Base-by-base conservation (phyloP, 2,329 filamentous ascomycete genomes). In the Emericellopsis cladophorae region DNA sequence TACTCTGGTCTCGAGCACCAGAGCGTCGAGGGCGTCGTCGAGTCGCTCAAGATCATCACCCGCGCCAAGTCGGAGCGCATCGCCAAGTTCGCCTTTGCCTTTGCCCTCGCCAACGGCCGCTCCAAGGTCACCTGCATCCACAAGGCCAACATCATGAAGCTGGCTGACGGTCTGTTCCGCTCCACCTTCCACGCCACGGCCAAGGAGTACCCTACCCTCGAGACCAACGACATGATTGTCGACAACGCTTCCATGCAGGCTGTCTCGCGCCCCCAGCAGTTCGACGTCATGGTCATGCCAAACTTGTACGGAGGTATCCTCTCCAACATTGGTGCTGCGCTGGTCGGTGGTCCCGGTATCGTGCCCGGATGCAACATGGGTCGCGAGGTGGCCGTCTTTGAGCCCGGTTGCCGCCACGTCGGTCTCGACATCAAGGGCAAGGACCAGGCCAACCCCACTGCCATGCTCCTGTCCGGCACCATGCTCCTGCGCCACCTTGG, bases 141-240 rank as follows among this genome's bases (percentile, higher is more conserved):
- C 83, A 98, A 98, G 79, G 92, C 92, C 69, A 98, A 98, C 77
- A 98, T 98, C 73, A 98, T 98, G 92, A 98, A 98, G 79, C 77
- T 98, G 45, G 90, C 89, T 63, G 92, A 98, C 55, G 92, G 92
- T 67, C 84, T 98, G 43, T 98, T 98, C 86, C 84, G 92, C 64
- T 90, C 81, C 71, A 96, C 92, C 53, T 93, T 96, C 76, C 87
- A 94, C 73, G 76, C 81, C 57, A 81, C 92, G 52, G 85, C 88
- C 51, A 84, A 93, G 72, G 87, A 95, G 65, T 98, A 92, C 72
- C 90, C 92, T 45, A 93, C 86, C 48, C 76, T 98, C 54, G 85
- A 95, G 74, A 83, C 82, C 61, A 93, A 93, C 74, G 92, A 98
- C 71, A 95, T 98, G 90, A 98, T 98, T 65, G 92, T 98, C 67